These are phyloP conservation scores for Hirsutella minnesotensis DNA, from an alignment of 2,329 filamentous ascomycete genomes.

Conservation along the genomic window DNA sequence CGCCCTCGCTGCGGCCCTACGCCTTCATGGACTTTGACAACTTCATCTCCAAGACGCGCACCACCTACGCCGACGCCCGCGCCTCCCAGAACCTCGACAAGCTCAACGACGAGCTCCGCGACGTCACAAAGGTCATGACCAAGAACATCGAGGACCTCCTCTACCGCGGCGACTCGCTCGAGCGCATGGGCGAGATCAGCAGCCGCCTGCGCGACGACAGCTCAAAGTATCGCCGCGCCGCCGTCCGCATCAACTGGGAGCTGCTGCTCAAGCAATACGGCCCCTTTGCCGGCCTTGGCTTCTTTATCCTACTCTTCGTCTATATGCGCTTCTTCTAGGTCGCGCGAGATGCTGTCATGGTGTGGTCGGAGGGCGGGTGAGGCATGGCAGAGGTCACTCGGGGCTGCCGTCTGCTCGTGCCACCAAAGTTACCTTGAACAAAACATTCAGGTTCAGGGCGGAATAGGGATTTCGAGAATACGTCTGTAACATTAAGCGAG, in stretches of 20 bases:
- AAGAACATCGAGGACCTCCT: conserved; percentile 98
- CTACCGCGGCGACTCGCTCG: conserved; percentile 86
- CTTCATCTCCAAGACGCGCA: conserved; percentile 86
- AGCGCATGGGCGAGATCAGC: conserved; percentile 94
- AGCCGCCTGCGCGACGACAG: conserved; percentile 80
- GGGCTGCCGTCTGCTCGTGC: too few relatives aligned
- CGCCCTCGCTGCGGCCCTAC: conserved; percentile 71
- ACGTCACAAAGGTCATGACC: conserved; percentile 98
- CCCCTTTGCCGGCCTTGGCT: conserved; percentile 68
- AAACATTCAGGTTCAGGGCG: too few relatives aligned
- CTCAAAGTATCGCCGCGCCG: conserved; percentile 85
- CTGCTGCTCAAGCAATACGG: conserved; percentile 93
- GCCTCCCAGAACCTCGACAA: conserved; percentile 89
- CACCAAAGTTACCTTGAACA: too few relatives aligned
- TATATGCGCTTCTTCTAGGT: conserved; percentile 85
- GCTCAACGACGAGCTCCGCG: conserved; percentile 90
- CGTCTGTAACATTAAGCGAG: too few relatives aligned
- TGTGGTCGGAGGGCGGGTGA: not conserved
- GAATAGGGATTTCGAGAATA: too few relatives aligned
- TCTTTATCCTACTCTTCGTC: conserved; percentile 77
- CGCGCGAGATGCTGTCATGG: not conserved
- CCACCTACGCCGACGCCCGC: conserved; percentile 85
- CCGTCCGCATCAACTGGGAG: conserved; percentile 97
- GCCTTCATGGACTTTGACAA: conserved; percentile 97
- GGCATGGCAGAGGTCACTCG: too few relatives aligned